A percentile compares a stretch with the other conserved stretches of the same genome.
phyloP scores from a whole-genome alignment of 805 yeast genomes.

The Nadsonia fulvescens region DNA sequence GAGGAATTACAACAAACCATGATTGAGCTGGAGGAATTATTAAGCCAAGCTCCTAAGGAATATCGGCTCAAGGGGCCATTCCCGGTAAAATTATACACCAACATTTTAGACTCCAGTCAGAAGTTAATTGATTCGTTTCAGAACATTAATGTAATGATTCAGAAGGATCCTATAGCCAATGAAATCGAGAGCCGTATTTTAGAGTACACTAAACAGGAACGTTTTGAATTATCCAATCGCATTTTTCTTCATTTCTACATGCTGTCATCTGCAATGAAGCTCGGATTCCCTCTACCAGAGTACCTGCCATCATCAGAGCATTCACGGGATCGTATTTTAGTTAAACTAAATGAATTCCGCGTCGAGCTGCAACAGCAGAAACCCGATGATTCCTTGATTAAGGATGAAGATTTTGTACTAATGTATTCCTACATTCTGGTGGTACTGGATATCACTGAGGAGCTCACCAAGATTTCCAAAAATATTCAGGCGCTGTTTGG shows the following conservation, averaged over 20 bases:
- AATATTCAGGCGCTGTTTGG: slow-evolving; percentile 46
- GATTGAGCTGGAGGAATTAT: slow-evolving; percentile 37
- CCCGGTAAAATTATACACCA: slow-evolving; percentile 33
- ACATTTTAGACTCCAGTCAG: slow-evolving; percentile 37
- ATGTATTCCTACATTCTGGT: slow-evolving; percentile 61
- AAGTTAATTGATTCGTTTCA: slow-evolving; percentile 58
- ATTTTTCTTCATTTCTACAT: slow-evolving; percentile 56
- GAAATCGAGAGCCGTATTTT: slow-evolving; percentile 39
- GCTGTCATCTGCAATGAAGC: slow-evolving; percentile 44
- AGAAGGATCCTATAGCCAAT: slow-evolving; percentile 37
- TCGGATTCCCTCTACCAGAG: slow-evolving; percentile 63
- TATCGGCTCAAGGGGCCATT: slow-evolving; percentile 58
- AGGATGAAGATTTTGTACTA: slow-evolving; percentile 60
- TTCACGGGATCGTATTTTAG: slow-evolving; percentile 50
- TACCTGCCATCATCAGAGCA: slow-evolving; percentile 64
- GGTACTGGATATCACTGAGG: slow-evolving; percentile 46
- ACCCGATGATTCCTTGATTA: slow-evolving; percentile 6
- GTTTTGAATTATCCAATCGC: slow-evolving; percentile 52
- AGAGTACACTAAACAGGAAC: slow-evolving; percentile 28
- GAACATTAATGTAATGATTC: slow-evolving; percentile 50
- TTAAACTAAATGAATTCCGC: slow-evolving; percentile 44
- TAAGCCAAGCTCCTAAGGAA: slow-evolving; percentile 61
- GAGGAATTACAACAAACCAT: slow-evolving; percentile 34
- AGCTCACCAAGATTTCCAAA: slow-evolving; percentile 38
- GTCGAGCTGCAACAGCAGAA: slow-evolving; percentile 11